Evolutionary conservation across 106 monocot species (phyloP).

Genomic region (Vanilla planifolia): DNA sequence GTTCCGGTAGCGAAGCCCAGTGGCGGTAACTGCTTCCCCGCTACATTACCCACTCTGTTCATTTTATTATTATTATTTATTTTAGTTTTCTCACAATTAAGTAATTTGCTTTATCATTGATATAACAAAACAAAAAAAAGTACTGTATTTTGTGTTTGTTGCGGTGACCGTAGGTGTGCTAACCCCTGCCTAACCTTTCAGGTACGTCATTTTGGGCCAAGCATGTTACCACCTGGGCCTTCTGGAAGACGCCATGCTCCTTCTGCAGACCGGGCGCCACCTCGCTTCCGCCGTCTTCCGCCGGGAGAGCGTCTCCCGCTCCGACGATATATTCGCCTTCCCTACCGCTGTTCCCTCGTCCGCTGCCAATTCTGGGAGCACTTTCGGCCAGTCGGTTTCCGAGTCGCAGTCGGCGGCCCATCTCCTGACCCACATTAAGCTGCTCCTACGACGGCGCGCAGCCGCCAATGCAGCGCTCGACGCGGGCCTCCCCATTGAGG

Average conservation of each 20-base stretch:
- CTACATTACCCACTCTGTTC: too few relatives aligned
- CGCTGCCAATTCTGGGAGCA: too few relatives aligned
- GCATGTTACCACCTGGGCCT: constrained; percentile 88
- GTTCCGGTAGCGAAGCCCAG: constrained; percentile 37
- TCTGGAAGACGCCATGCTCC: constrained; percentile 90
- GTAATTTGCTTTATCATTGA: too few relatives aligned
- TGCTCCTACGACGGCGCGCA: constrained; percentile 83
- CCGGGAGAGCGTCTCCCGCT: constrained; percentile 44
- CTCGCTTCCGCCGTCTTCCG: constrained; percentile 69
- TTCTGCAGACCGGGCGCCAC: constrained; percentile 78
- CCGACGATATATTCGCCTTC: constrained; percentile 64
- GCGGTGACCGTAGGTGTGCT: too few relatives aligned
- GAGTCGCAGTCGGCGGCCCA: constrained; percentile 49
- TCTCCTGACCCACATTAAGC: constrained; percentile 75
- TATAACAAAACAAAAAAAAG: too few relatives aligned
- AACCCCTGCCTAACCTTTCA: too few relatives aligned
- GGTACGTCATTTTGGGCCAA: constrained; percentile 81
- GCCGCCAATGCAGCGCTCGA: constrained; percentile 82
- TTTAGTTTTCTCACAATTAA: too few relatives aligned
- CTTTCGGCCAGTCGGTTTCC: constrained; percentile 5
- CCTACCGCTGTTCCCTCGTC: not conserved
- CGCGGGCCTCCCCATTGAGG: constrained; percentile 55
- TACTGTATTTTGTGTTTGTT: too few relatives aligned
- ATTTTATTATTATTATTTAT: too few relatives aligned
- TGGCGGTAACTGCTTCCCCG: constrained; percentile 68